Evolutionary conservation across 2,329 filamentous ascomycete species (phyloP).

Genomic region (Alternaria sp.): DNA sequence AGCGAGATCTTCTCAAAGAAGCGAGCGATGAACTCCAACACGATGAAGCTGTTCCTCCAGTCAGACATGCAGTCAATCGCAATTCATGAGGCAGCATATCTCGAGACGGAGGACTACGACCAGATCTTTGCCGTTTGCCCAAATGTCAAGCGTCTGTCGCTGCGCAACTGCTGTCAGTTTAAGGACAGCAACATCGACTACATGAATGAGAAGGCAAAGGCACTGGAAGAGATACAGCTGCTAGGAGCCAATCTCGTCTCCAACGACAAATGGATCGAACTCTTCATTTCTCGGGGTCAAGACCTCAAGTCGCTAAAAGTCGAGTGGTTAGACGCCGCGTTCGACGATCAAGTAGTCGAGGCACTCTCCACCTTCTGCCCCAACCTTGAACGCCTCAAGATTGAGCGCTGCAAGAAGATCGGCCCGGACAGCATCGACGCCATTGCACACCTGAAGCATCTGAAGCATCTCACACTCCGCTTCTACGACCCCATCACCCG

Average conservation of each 20-base stretch:
- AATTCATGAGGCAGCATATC: constrained; percentile 67
- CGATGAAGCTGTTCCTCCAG: constrained; percentile 57
- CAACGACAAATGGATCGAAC: constrained; percentile 74
- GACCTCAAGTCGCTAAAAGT: constrained; percentile 74
- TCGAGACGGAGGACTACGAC: constrained; percentile 77
- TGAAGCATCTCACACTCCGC: constrained; percentile 79
- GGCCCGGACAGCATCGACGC: constrained; percentile 68
- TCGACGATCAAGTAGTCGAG: constrained; percentile 72
- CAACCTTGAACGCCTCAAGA: constrained; percentile 75
- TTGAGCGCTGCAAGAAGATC: constrained; percentile 79
- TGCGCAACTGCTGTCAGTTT: constrained; percentile 88
- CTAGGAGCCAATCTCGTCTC: constrained; percentile 85
- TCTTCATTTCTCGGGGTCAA: constrained; percentile 70
- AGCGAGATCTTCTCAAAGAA: constrained; percentile 70
- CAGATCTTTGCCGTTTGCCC: constrained; percentile 80
- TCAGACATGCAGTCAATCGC: constrained; percentile 62
- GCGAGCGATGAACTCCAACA: constrained; percentile 61
- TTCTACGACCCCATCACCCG: constrained; percentile 64
- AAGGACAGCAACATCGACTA: constrained; percentile 86
- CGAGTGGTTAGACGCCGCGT: constrained; percentile 82
- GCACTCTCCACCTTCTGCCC: constrained; percentile 70
- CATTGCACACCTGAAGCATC: constrained; percentile 66
- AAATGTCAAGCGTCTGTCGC: constrained; percentile 71
- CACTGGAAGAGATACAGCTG: constrained; percentile 76
- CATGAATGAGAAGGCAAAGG: constrained; percentile 72